Evolutionary conservation across 768 basidiomycete species (phyloP).

Genomic region (Pholiota molesta): DNA sequence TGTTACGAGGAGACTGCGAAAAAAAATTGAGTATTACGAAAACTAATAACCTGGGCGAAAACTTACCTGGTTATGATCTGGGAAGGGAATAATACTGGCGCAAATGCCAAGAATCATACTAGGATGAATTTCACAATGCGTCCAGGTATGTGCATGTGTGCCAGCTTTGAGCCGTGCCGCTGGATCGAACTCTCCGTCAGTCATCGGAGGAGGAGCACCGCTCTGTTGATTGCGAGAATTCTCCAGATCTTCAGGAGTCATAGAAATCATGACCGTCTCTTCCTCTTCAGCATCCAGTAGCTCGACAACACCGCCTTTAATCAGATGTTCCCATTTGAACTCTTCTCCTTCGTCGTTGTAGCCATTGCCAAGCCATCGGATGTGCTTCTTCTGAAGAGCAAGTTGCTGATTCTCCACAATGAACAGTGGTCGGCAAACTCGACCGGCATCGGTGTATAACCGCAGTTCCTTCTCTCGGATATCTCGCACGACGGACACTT

Average conservation of each 20-base stretch:
- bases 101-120: constrained; percentile 99
- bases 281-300: constrained; percentile 98
- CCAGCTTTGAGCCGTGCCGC: constrained; percentile 87
- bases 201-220: constrained; percentile 58
- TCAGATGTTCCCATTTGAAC: constrained; percentile 83
- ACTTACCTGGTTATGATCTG: constrained; percentile 96
- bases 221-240: constrained; percentile 70
- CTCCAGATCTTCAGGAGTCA: constrained; percentile 96
- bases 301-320: constrained; percentile 90
- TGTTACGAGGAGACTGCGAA: constrained; percentile 94
- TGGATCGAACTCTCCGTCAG: constrained; percentile 79
- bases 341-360: constrained; percentile 62
- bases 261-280: constrained; percentile 99
- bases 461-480: constrained; percentile 95
- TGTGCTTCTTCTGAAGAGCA: constrained; percentile 80
- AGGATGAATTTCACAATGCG: constrained; percentile 99
- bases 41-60: background rate
- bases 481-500: constrained; percentile 97
- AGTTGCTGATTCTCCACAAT: constrained; percentile 94
- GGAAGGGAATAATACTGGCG: constrained; percentile 99
- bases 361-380: constrained; percentile 68
- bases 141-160: constrained; percentile 89
- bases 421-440: constrained; percentile 96
- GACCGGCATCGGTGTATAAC: constrained; percentile 94
- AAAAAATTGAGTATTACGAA: constrained; percentile 1